Evolutionary conservation across 129 eudicot species (phyloP).

Genomic region (Centrapalus pauciflorus): DNA sequence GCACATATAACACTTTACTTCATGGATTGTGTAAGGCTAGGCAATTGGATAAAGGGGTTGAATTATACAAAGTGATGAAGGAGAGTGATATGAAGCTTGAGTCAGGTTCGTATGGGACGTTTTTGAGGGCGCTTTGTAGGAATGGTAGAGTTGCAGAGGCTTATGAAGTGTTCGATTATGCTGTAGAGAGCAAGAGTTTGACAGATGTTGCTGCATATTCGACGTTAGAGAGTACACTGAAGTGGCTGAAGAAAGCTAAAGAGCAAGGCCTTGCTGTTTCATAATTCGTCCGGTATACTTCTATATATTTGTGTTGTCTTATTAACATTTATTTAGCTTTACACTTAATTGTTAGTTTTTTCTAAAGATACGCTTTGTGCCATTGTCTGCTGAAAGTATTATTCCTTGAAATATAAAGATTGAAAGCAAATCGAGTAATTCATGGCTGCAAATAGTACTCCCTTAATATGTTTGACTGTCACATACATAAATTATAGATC

Average conservation of each 20-base stretch:
- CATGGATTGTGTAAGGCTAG: constrained; percentile 81
- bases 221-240: constrained; percentile 74
- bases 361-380: background rate
- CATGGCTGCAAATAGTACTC: background rate
- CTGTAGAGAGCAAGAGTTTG: constrained; percentile 81
- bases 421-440: constrained; percentile 1
- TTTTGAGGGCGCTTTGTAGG: constrained; percentile 77
- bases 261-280: constrained; percentile 78
- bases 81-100: constrained; percentile 65
- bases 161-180: constrained; percentile 91
- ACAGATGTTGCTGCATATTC: constrained; percentile 76
- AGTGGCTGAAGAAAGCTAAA: constrained; percentile 89
- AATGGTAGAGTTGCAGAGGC: constrained; percentile 81
- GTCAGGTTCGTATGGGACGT: constrained; percentile 74
- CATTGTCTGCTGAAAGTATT: background rate
- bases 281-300: constrained; percentile 20
- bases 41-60: constrained; percentile 57
- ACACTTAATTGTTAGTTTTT: background rate
- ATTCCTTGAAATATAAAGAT: background rate
- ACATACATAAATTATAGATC: background rate
- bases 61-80: constrained; percentile 63
- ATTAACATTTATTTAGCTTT: constrained; percentile 1
- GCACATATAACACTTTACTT: constrained; percentile 87
- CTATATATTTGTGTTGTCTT: constrained; percentile 11
- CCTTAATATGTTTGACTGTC: background rate